These are phyloP conservation scores for Phytophthora cajani DNA, from an alignment of 352 stramenopile species.

Conservation along the genomic window DNA sequence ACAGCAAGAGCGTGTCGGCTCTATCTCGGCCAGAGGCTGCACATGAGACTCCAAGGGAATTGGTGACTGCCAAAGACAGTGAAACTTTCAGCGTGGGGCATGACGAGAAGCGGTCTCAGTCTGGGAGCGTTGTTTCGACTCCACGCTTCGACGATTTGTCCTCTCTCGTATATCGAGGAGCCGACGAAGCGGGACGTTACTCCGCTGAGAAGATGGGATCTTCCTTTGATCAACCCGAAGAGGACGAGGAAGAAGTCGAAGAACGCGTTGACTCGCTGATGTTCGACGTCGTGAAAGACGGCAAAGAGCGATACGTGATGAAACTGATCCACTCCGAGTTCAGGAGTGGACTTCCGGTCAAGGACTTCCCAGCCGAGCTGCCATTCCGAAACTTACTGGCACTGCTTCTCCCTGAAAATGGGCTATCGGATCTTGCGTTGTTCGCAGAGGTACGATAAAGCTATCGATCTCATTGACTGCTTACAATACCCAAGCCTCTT, in stretches of 20 bases:
- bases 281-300: conserved; percentile 60
- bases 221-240: conserved; percentile 33
- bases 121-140: conserved; percentile 20
- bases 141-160: conserved; percentile 37
- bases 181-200: conserved; percentile 15
- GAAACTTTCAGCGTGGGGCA: conserved; percentile 8
- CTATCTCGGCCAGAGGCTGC: conserved; percentile 17
- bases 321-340: conserved; percentile 65
- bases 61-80: conserved; percentile 19
- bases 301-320: conserved; percentile 55
- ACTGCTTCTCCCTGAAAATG: conserved; percentile 69
- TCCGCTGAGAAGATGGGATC: conserved; percentile 9
- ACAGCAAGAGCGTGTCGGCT: conserved; percentile 17
- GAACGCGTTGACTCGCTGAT: conserved; percentile 49
- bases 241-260: conserved; percentile 48
- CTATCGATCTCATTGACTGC: neutral
- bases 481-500: neutral
- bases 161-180: conserved; percentile 37
- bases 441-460: conserved; percentile 60
- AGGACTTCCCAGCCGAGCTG: conserved; percentile 58
- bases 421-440: conserved; percentile 50
- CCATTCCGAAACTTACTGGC: conserved; percentile 68
- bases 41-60: conserved; percentile 28
- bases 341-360: conserved; percentile 47
- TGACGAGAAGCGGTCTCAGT: conserved; percentile 28